Base-by-base conservation (phyloP, 176 grass and related monocot species). In the Elaeis guineensis region DNA sequence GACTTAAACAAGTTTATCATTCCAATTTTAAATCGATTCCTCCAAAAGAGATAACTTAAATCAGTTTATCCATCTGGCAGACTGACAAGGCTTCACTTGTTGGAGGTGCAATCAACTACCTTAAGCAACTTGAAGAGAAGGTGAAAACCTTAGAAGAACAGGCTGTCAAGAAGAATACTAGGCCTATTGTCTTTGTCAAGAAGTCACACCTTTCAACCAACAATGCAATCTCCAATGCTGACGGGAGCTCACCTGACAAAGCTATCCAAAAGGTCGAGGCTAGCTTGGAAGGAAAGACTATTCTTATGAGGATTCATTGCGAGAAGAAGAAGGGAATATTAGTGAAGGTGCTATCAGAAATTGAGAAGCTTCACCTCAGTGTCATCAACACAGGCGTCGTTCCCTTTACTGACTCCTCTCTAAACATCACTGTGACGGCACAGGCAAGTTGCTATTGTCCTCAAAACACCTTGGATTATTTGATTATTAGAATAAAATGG, bases 1-100 rank as follows among this genome's bases (percentile, higher is more conserved):
- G 11, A 1, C 8, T 44, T 12, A 44, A 12, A 44, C 8, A 14
- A 12, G 35, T 35, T 9, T 35, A 35, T 35, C 7, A 44, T 12
- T 44, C 35, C 35, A 44, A 44, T 44, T 44, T 44, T 44, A 44
- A 26, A 44, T 1, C 11, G 9, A 14, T 44, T 9, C 35, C 35
- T 14, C 8, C 32, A 35, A 35, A 9, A 8, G 6, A 9, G 32
- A 35, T 8, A 35, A 7, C 32, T 35, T 35, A 35, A 35, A 35
- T 7, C 0, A 44, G 35, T 12, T 44, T 44, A 44, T 44, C 9
- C 35, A 14, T 44, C 35, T 2, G 9, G 35, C 67, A 78, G 77
- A 72, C 69, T 2, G 77, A 79, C 55, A 72, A 79, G 77, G 54
- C 72, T 15, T 79, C 76, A 0, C 17, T 79, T 4, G 69, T 79